A percentile compares a stretch with the other conserved stretches of the same genome.
Evolutionary conservation across 139 green algal species (phyloP).

Genomic region (Chlamydomonas sp.): DNA sequence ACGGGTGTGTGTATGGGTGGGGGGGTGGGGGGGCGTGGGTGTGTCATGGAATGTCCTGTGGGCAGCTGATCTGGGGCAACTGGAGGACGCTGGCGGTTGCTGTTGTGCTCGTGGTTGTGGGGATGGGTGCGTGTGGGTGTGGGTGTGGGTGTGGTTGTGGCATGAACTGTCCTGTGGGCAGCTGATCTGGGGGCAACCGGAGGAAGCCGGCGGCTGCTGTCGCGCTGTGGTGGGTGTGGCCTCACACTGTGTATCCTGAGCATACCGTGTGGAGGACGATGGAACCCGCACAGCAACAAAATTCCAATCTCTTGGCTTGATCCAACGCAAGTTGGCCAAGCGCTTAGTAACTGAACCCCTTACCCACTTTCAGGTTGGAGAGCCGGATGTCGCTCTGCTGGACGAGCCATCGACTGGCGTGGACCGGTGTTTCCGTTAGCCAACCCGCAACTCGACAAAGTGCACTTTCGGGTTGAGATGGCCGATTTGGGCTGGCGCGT

Average conservation of each 20-base stretch:
- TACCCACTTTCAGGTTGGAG: conserved; percentile 20
- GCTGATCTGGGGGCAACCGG: conserved; percentile 60
- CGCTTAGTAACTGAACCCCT: too few species aligned
- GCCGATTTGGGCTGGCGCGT: too few species aligned
- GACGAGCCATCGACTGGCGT: conserved; percentile 74
- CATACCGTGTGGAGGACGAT: too few species aligned
- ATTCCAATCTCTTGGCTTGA: too few species aligned
- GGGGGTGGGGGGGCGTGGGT: background rate
- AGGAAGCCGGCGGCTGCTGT: conserved; percentile 66
- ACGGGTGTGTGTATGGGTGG: background rate
- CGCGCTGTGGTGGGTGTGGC: conserved; percentile 44
- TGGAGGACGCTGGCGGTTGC: conserved; percentile 65
- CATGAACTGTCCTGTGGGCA: conserved; percentile 36
- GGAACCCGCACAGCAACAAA: too few species aligned
- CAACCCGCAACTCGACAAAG: too few species aligned
- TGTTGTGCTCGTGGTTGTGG: conserved; percentile 49
- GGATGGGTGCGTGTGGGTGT: background rate
- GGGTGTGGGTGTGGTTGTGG: background rate
- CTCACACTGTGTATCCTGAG: background rate
- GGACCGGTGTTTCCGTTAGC: too few species aligned
- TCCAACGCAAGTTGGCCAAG: too few species aligned
- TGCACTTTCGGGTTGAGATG: too few species aligned
- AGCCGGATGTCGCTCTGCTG: conserved; percentile 47
- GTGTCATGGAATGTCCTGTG: conserved; percentile 12
- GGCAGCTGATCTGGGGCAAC: conserved; percentile 54